Evolutionary conservation across 768 basidiomycete species (phyloP), one percentile per base, ranked within the genome.

Genomic region (Gymnopilus dilepis): DNA sequence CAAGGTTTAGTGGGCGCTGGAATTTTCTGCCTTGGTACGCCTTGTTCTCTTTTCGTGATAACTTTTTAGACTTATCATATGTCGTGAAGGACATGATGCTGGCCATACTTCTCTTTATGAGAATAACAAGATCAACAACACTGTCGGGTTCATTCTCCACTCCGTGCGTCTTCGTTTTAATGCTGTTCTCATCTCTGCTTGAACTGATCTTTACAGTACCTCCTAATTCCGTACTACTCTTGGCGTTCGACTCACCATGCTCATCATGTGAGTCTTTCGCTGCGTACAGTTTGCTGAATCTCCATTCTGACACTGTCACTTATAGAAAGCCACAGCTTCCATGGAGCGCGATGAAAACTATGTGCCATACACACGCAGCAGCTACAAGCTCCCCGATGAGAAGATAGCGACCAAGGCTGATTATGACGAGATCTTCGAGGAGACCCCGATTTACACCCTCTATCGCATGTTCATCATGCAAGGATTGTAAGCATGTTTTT

Each of bases 271-370:
- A 60, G 75, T 40, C 12, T 54, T 53, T 19, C 19, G 31, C 0
- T 6, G 26, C 11, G 38, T 17, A 26, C 13, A 9, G 12, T 8
- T 15, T 19, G 40, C 54, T 34, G 38, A n/a, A 15, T 48, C 22
- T 26, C 2, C 17, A 45, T 11, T 4, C 40, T 24, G 26, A 12
- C 28, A 33, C 19, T 51, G 17, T 31, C 17, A 41, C 26, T 40
- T 24, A 62, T 24, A 82, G 80, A 81, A 80, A 78, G 87, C 88
- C 64, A 89, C 90, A 58, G 84, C 84, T 41, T 90, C 89, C 0
- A 89, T 91, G 75, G 89, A 89, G 69, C 77, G 86, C 17, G 91
- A 94, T 67, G 89, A 92, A 71, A 91, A 91, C 65, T 89, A 86
- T 60, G 84, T 90, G 5, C 88, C 87, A 45, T 77, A 80, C 58